A percentile compares a stretch with the other conserved stretches of the same genome.
phyloP scores from a whole-genome alignment of 1,284 basidiomycete species.

The Trichosporon faecale region DNA sequence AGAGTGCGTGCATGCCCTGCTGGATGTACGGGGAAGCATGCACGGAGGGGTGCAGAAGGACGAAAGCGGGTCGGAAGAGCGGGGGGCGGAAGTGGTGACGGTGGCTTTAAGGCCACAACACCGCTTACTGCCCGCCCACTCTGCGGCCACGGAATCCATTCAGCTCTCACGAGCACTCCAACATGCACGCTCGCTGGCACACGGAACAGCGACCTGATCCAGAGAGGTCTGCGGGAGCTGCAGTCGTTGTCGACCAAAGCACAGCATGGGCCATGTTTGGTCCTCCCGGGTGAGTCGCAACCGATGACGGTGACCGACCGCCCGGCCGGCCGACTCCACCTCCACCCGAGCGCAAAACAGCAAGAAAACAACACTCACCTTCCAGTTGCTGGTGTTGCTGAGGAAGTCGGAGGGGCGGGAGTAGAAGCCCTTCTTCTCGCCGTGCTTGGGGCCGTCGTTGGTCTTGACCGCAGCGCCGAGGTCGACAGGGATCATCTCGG shows the following conservation, averaged over 20 bases:
- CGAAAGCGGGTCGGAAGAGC: background rate
- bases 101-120: slow-evolving; percentile 4
- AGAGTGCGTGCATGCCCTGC: background rate
- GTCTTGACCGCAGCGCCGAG: slow-evolving; percentile 40
- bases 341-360: background rate
- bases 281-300: background rate
- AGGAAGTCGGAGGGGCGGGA: slow-evolving; percentile 86
- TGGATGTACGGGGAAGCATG: background rate
- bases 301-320: background rate
- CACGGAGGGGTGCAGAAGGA: background rate
- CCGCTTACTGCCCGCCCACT: background rate
- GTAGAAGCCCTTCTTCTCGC: slow-evolving; percentile 68
- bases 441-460: slow-evolving; percentile 49
- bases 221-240: background rate
- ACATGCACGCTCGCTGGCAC: background rate
- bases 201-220: background rate
- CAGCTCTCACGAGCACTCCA: background rate
- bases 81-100: background rate
- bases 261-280: background rate
- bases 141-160: background rate
- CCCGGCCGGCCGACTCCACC: background rate
- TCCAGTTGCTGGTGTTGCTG: slow-evolving; percentile 88
- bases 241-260: background rate
- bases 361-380: slow-evolving; percentile 44
- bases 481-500: slow-evolving; percentile 31